Conservation (phyloP, 192 early-diverging fungal genomes). For the Coemansia sp. region DNA sequence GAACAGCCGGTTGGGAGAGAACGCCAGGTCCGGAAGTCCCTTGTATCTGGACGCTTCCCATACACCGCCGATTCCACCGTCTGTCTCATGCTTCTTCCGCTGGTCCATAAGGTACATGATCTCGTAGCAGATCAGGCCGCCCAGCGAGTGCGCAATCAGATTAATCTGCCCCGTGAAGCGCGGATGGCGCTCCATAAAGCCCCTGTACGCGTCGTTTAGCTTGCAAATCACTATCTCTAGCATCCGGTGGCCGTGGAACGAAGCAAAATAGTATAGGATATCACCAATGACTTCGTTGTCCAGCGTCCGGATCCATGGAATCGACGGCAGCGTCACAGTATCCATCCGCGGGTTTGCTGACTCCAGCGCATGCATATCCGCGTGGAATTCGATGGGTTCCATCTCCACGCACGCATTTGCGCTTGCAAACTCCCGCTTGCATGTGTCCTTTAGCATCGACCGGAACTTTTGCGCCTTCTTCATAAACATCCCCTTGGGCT, state of each 20-base stretch:
- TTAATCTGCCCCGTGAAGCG: constrained; percentile 61
- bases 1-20: constrained; percentile 39
- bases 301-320: constrained; percentile 53
- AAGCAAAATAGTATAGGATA: constrained; percentile 51
- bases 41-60: constrained; percentile 23
- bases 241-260: constrained; percentile 54
- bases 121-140: constrained; percentile 69
- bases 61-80: not conserved
- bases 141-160: constrained; percentile 67
- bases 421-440: constrained; percentile 24
- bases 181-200: constrained; percentile 59
- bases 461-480: constrained; percentile 36
- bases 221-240: constrained; percentile 57
- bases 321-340: constrained; percentile 50
- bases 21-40: constrained; percentile 20
- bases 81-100: not conserved
- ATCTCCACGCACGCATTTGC: constrained; percentile 30
- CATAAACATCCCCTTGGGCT: constrained; percentile 41
- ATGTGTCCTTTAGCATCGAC: constrained; percentile 20
- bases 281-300: constrained; percentile 52
- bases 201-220: constrained; percentile 58
- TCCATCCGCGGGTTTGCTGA: constrained; percentile 43
- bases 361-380: constrained; percentile 33
- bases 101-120: constrained; percentile 53
- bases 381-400: constrained; percentile 37